Conservation (phyloP, 2,329 filamentous ascomycete species). For the Apiospora aurea region DNA sequence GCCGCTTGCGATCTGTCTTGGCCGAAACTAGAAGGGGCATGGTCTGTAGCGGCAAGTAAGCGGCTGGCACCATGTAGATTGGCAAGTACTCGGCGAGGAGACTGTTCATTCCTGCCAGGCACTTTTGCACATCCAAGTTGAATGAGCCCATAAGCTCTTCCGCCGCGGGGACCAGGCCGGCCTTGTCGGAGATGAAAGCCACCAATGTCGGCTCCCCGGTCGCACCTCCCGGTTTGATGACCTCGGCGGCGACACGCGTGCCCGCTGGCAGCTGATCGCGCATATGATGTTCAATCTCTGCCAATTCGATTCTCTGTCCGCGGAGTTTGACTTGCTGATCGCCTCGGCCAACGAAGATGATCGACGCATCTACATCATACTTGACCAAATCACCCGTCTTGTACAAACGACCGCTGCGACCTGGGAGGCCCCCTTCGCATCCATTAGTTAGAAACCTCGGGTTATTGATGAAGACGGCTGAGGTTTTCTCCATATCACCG, state of each 20-base stretch:
- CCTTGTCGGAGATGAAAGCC: constrained; percentile 48
- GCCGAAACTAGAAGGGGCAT: constrained; percentile 57
- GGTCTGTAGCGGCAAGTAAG: constrained; percentile 52
- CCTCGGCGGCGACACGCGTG: constrained; percentile 54
- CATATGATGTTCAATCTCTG: constrained; percentile 44
- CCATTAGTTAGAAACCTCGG: constrained; percentile 47
- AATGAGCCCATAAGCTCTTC: constrained; percentile 36
- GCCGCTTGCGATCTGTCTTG: constrained; percentile 57
- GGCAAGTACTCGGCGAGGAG: constrained; percentile 45
- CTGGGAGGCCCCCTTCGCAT: constrained; percentile 56
- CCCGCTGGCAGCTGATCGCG: constrained; percentile 48
- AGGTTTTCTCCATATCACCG: constrained; percentile 33
- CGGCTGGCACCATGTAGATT: constrained; percentile 56
- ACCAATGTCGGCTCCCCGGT: constrained; percentile 53
- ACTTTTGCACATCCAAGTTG: constrained; percentile 37
- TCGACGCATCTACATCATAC: constrained; percentile 38
- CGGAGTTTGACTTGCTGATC: constrained; percentile 49
- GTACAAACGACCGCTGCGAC: constrained; percentile 29
- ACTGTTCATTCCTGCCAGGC: constrained; percentile 37
- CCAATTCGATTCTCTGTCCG: constrained; percentile 51
- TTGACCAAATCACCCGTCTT: constrained; percentile 35
- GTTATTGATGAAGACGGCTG: constrained; percentile 36
- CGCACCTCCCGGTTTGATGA: constrained; percentile 52
- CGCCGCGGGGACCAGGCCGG: constrained; percentile 36
- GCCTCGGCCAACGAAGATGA: constrained; percentile 44